phyloP scores from a whole-genome alignment of 768 basidiomycete species.

The Podaxis sp. region DNA sequence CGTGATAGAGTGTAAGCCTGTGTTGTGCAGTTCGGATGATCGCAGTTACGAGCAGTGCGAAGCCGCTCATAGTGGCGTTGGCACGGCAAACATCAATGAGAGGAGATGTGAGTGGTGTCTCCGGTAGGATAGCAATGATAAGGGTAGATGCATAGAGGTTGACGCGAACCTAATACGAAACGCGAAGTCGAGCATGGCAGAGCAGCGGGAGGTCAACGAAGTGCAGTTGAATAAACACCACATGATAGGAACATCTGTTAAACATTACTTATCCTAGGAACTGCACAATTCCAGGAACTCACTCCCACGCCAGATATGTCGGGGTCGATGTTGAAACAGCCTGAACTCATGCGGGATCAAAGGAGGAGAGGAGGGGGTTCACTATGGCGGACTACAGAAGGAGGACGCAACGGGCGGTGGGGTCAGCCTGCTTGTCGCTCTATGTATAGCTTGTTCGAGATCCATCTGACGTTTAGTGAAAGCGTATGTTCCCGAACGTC shows the following conservation, averaged over 20 bases:
- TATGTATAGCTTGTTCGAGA: too few species aligned
- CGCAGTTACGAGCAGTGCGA: constrained; percentile 16
- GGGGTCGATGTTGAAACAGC: not conserved
- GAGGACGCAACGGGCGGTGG: too few species aligned
- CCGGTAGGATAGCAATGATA: constrained; percentile 14
- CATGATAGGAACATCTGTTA: not conserved
- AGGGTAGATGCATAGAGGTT: constrained; percentile 17
- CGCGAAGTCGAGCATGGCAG: not conserved
- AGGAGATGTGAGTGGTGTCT: constrained; percentile 7
- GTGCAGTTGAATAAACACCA: not conserved
- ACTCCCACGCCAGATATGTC: constrained; percentile 5
- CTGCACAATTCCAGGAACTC: not conserved
- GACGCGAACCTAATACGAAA: constrained; percentile 12
- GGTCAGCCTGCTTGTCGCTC: too few species aligned
- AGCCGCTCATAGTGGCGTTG: constrained; percentile 15
- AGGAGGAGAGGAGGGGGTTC: not conserved
- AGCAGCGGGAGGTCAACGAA: not conserved
- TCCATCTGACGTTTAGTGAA: too few species aligned
- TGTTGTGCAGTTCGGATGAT: constrained; percentile 14
- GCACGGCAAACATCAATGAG: constrained; percentile 14
- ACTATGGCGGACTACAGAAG: not conserved
- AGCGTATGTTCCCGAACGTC: too few species aligned
- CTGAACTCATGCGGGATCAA: not conserved
- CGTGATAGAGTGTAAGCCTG: constrained; percentile 17
- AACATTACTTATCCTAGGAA: not conserved